Percentiles rank a stretch among this genome's conserved stretches.
phyloP scores from a whole-genome alignment of 2,329 filamentous ascomycete species.

The Fusarium foetens region DNA sequence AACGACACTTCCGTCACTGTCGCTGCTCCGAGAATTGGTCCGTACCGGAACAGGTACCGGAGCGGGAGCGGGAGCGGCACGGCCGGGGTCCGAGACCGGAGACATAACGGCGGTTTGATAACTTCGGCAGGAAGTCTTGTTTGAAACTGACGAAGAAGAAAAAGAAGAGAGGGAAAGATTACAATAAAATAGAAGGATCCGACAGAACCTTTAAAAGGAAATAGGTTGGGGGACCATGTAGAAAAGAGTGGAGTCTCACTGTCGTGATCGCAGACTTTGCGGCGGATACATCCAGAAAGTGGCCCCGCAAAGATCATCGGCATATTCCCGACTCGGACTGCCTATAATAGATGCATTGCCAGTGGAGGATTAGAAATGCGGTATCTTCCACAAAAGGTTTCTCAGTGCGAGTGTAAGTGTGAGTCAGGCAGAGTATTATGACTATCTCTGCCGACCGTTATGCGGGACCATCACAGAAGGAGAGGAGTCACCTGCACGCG shows the following conservation, averaged over 20 bases:
- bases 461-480: constrained; percentile 5
- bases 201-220: constrained; percentile 1
- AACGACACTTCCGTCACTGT: constrained; percentile 25
- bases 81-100: constrained; percentile 13
- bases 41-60: constrained; percentile 39
- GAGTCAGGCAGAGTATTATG: not conserved
- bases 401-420: constrained; percentile 11
- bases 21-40: constrained; percentile 23
- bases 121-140: not conserved
- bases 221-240: constrained; percentile 8
- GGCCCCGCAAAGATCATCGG: constrained; percentile 32
- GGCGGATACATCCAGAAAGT: constrained; percentile 1
- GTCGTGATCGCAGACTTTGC: constrained; percentile 43
- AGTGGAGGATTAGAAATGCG: constrained; percentile 2
- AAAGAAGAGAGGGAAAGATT: not conserved
- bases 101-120: constrained; percentile 9
- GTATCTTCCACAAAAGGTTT: constrained; percentile 1
- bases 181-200: not conserved
- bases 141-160: not conserved
- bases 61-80: constrained; percentile 5
- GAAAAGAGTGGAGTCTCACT: constrained; percentile 34
- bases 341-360: constrained; percentile 8
- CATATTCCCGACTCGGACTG: constrained; percentile 18
- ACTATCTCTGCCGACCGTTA: not conserved
- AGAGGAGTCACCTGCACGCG: constrained; percentile 18